Evolutionary conservation across 2,329 filamentous ascomycete genomes (phyloP).

Genomic region (Cladosporium sp.): DNA sequence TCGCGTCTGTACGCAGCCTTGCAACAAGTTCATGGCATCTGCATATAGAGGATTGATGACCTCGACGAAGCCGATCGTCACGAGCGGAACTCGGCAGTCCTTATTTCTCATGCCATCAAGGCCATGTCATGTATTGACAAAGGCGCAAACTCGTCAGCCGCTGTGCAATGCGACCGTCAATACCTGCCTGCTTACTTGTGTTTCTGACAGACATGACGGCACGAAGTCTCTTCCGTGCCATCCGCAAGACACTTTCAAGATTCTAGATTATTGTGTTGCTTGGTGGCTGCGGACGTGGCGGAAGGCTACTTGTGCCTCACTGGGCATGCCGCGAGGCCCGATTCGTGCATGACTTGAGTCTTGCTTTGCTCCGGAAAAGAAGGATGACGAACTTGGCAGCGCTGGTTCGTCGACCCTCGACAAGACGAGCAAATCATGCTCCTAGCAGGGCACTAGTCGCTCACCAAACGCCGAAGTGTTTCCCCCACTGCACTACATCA

Average conservation of each 20-base stretch:
- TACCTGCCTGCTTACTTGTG: too few relatives aligned
- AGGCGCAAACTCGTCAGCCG: too few relatives aligned
- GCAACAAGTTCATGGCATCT: too few relatives aligned
- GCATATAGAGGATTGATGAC: too few relatives aligned
- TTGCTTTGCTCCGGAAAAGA: conserved; percentile 1
- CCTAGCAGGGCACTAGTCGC: background rate
- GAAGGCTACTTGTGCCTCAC: background rate
- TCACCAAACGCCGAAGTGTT: background rate
- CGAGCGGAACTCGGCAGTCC: too few relatives aligned
- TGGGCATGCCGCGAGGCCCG: background rate
- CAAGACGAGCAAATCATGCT: background rate
- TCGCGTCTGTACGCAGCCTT: background rate
- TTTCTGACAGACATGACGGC: background rate
- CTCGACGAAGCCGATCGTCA: too few relatives aligned
- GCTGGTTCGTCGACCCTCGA: conserved; percentile 1
- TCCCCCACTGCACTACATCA: background rate
- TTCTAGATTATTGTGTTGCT: too few relatives aligned
- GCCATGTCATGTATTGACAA: too few relatives aligned
- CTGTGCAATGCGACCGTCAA: too few relatives aligned
- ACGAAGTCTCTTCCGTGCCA: background rate
- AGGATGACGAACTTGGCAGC: conserved; percentile 7
- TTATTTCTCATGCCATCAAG: too few relatives aligned
- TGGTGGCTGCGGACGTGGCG: background rate
- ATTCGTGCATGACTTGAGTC: background rate
- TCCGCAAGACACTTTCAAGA: too few relatives aligned